These are phyloP conservation scores for Coriaria nepalensis DNA, from an alignment of 306 rosid species.

Conservation along the genomic window DNA sequence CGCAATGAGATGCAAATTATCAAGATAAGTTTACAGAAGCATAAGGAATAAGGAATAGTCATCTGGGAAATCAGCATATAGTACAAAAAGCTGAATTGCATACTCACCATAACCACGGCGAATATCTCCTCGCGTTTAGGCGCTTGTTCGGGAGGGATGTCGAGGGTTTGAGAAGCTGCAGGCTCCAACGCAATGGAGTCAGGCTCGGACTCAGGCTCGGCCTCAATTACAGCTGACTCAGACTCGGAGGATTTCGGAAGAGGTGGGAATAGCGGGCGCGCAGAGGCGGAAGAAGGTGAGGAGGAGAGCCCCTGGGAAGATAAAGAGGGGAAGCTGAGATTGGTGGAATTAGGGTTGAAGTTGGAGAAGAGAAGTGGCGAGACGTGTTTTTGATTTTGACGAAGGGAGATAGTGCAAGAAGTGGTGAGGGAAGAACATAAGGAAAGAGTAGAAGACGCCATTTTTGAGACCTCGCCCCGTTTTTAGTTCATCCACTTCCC, in stretches of 20 bases:
- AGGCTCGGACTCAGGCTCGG: constrained; percentile 3
- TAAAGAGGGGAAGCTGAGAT: constrained; percentile 22
- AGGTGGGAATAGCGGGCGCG: constrained; percentile 27
- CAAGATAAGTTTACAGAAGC: background rate
- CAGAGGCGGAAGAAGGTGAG: constrained; percentile 20
- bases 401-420: constrained; percentile 39
- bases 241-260: constrained; percentile 30
- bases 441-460: constrained; percentile 68
- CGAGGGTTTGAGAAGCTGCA: constrained; percentile 20
- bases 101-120: constrained; percentile 83
- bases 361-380: constrained; percentile 11
- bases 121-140: constrained; percentile 60
- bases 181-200: constrained; percentile 9
- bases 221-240: constrained; percentile 8
- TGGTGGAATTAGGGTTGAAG: constrained; percentile 4
- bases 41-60: background rate
- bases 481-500: background rate
- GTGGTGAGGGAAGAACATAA: constrained; percentile 43
- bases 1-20: background rate
- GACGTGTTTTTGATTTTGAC: constrained; percentile 5
- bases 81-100: background rate
- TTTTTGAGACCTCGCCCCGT: constrained; percentile 6
- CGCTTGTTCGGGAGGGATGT: constrained; percentile 22
- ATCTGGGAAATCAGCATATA: background rate
- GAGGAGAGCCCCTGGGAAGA: constrained; percentile 29